These are phyloP conservation scores for Aureobasidium sp. DNA, from an alignment of 2,329 filamentous ascomycete species.

Conservation along the genomic window DNA sequence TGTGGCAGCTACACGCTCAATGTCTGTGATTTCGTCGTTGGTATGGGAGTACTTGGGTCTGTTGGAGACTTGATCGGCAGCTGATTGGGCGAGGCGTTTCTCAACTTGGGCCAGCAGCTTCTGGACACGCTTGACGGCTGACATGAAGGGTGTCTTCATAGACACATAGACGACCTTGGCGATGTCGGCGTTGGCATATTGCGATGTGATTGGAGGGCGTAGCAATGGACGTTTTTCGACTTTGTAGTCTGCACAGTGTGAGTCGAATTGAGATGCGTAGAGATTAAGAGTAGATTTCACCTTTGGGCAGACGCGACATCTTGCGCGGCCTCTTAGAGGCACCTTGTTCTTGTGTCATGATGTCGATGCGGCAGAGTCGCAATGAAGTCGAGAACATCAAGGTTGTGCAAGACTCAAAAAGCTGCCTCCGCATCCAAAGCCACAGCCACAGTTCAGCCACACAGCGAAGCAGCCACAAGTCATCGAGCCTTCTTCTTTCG, in stretches of 20 bases:
- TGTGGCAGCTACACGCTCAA: slow-evolving; percentile 5
- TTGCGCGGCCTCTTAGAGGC: background rate
- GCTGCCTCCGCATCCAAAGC: background rate
- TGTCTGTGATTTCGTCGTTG: slow-evolving; percentile 10
- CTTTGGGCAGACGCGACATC: slow-evolving; percentile 18
- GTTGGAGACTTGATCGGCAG: slow-evolving; percentile 22
- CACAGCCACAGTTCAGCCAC: background rate
- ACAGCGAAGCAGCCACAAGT: background rate
- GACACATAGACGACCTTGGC: slow-evolving; percentile 60
- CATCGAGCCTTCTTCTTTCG: background rate
- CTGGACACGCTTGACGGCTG: slow-evolving; percentile 56
- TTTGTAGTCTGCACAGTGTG: slow-evolving; percentile 32
- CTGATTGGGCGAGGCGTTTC: slow-evolving; percentile 40
- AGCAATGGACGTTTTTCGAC: slow-evolving; percentile 50
- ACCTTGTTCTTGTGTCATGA: background rate
- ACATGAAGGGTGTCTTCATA: slow-evolving; percentile 57
- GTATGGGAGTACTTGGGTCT: slow-evolving; percentile 9
- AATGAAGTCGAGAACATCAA: background rate
- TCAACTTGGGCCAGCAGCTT: slow-evolving; percentile 52
- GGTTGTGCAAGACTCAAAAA: background rate
- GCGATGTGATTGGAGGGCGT: slow-evolving; percentile 46
- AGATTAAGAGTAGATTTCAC: slow-evolving; percentile 7
- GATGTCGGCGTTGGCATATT: slow-evolving; percentile 39
- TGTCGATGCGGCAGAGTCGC: background rate
- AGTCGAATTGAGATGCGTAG: background rate